Evolutionary conservation across 306 rosid genomes (phyloP).

Genomic region (Sphenostylis stenocarpa): DNA sequence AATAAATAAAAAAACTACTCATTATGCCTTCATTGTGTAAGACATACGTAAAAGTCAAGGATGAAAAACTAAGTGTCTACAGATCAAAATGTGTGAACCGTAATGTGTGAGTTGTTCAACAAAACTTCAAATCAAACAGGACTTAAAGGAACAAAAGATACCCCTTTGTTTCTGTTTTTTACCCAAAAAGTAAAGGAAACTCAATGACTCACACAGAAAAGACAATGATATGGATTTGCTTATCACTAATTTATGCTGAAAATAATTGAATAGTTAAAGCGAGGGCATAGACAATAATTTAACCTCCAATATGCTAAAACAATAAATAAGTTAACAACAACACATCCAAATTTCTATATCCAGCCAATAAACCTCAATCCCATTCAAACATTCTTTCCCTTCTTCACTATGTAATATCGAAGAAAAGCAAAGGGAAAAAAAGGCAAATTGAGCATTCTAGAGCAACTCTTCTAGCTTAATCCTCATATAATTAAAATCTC

Average conservation of each 20-base stretch:
- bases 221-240: neutral
- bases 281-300: conserved; percentile 4
- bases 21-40: too few species aligned
- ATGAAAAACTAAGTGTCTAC: neutral
- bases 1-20: too few species aligned
- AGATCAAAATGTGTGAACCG: neutral
- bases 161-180: neutral
- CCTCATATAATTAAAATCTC: neutral
- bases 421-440: neutral
- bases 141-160: conserved; percentile 9
- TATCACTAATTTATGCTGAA: neutral
- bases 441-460: neutral
- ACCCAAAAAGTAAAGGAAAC: neutral
- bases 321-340: conserved; percentile 13
- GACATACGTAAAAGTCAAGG: neutral
- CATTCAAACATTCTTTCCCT: neutral
- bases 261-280: conserved; percentile 7
- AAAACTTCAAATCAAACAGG: conserved; percentile 10
- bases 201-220: neutral
- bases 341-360: neutral
- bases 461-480: neutral
- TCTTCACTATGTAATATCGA: neutral
- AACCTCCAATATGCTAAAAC: conserved; percentile 17
- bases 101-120: neutral
- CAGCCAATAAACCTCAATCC: conserved; percentile 5